phyloP scores from a whole-genome alignment of 345 rosid genomes.

The Eutrema heterophyllum region DNA sequence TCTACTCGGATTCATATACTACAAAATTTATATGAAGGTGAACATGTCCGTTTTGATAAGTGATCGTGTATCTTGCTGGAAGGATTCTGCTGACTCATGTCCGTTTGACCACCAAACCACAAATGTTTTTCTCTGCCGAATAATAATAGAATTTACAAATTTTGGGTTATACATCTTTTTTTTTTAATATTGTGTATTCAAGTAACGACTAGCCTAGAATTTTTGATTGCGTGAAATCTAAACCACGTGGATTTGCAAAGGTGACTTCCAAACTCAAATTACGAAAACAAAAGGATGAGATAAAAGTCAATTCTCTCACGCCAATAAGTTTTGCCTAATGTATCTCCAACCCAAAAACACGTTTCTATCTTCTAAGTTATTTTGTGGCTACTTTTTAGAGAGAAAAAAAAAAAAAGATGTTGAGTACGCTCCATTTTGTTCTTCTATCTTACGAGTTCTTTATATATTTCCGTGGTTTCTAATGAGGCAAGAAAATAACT shows the following conservation, averaged over 20 bases:
- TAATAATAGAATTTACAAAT: no score
- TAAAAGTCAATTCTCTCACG: neutral
- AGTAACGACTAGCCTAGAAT: no score
- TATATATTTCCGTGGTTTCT: neutral
- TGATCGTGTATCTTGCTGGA: no score
- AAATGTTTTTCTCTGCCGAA: no score
- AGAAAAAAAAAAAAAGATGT: neutral
- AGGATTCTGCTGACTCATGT: no score
- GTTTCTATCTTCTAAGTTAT: neutral
- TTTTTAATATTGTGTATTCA: no score
- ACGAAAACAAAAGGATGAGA: neutral
- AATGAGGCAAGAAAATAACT: neutral
- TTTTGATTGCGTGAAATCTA: neutral
- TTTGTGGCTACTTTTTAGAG: neutral
- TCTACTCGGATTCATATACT: no score
- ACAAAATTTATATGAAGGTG: no score
- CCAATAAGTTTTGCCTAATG: neutral
- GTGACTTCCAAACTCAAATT: neutral
- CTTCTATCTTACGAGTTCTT: neutral
- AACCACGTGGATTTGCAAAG: neutral
- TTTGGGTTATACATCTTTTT: no score
- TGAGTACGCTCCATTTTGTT: neutral
- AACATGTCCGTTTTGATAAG: no score
- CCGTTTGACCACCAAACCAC: no score
- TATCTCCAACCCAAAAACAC: neutral